These are phyloP conservation scores for Neonectria magnoliae DNA, from an alignment of 2,329 filamentous ascomycete species.

Conservation along the genomic window DNA sequence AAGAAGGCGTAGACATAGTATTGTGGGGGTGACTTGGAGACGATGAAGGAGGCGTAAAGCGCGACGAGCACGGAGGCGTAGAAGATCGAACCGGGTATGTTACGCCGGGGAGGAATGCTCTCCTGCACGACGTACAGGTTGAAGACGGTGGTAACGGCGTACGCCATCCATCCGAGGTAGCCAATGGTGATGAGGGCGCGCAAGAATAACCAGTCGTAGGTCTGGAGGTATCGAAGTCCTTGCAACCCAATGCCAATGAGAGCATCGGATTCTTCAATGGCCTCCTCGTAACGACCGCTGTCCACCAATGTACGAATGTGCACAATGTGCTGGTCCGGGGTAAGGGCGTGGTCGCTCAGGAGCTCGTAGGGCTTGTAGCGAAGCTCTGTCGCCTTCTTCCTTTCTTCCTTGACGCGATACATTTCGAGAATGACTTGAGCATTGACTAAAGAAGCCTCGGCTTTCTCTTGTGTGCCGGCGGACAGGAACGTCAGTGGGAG, in stretches of 20 bases:
- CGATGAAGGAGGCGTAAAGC: constrained; percentile 81
- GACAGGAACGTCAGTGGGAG: constrained; percentile 85
- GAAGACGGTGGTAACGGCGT: constrained; percentile 87
- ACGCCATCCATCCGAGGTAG: constrained; percentile 96
- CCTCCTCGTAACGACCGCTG: constrained; percentile 73
- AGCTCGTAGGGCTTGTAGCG: constrained; percentile 80
- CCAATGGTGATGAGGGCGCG: constrained; percentile 87
- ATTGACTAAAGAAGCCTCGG: constrained; percentile 85
- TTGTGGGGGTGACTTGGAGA: constrained; percentile 80
- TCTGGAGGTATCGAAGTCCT: constrained; percentile 93
- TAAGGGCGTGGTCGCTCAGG: constrained; percentile 70
- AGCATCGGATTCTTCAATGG: constrained; percentile 80
- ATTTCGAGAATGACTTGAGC: constrained; percentile 90
- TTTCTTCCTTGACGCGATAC: constrained; percentile 92
- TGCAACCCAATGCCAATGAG: constrained; percentile 81
- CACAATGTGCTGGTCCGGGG: constrained; percentile 72
- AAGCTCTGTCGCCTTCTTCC: constrained; percentile 80
- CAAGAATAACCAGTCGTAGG: constrained; percentile 97
- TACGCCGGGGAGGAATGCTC: constrained; percentile 71
- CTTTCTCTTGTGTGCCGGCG: constrained; percentile 78
- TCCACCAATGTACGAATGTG: constrained; percentile 76
- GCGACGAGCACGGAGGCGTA: constrained; percentile 82
- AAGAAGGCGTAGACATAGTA: constrained; percentile 96
- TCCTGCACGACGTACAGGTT: constrained; percentile 87
- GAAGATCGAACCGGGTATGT: constrained; percentile 64